Base-by-base conservation (phyloP, 805 yeast genomes). In the Wickerhamomyces strasburgensis region DNA sequence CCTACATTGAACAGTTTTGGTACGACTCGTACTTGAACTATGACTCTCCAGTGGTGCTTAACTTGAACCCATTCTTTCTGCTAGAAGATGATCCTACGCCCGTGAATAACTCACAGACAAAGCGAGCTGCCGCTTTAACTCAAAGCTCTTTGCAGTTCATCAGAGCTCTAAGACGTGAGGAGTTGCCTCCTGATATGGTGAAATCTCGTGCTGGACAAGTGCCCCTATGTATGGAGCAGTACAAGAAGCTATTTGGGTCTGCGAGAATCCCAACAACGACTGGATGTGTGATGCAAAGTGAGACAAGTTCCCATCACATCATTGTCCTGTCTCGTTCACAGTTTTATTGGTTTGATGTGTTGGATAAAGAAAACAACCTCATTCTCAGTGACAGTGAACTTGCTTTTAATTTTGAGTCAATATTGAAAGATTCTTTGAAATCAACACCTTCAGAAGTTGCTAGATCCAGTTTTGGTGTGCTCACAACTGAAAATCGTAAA, bases 1-100 rank as follows among this genome's bases (percentile, higher is more conserved):
- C 94, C 2, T 88, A 84, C 58, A 88, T 88, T 45, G 96, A 88
- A 61, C 95, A 88, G 59, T 88, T 88, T 58, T 88, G 96, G 96
- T 88, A 76, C 60, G 96, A 88, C 56, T 78, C 95, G 1, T 88
- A 88, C 58, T 68, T 88, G 47, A 80, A 80, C 58, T 85, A 84
- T 58, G 96, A 88, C 58, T 80, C 85, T 9, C 88, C 93, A 0
- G 95, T 88, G 27, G 97, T 88, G n/a, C 69, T 88, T 44, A 88
- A 88, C 60, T 72, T 88, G 49, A 88, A 88, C 53, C 97, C 97
- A 0, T 88, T 85, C 55, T 87, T 88, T 58, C 73, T 87, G 49
- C 70, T 88, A 43, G 95, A 88, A 57, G 96, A 88, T 54, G 96
- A 88, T 52, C 95, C 96, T 2, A 85, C 93, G 16, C 64, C 67